Percentiles rank a stretch among this genome's conserved stretches.
phyloP scores from a whole-genome alignment of 2,329 filamentous ascomycete species.

The Hyphodiscus sp. region DNA sequence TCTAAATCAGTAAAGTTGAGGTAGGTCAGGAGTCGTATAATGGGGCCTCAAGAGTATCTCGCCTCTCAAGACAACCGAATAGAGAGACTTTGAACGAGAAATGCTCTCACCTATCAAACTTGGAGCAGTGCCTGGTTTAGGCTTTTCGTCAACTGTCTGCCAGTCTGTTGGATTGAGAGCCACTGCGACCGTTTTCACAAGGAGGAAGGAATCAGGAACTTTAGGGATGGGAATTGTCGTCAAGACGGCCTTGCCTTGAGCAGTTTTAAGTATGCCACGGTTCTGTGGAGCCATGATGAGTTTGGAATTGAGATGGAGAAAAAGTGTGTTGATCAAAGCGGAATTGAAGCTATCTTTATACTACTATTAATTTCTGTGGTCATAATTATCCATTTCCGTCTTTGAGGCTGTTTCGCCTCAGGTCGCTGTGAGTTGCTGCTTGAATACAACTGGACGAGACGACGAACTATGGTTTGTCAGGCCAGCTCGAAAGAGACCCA shows the following conservation, averaged over 20 bases:
- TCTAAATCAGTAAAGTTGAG: no score
- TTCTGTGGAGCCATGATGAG: background rate
- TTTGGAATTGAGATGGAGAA: background rate
- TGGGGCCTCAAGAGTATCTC: no score
- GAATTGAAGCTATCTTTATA: background rate
- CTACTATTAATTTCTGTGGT: background rate
- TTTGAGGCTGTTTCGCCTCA: background rate
- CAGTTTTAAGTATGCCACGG: background rate
- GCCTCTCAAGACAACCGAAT: no score
- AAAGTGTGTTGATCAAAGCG: background rate
- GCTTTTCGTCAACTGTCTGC: slow-evolving; percentile 19
- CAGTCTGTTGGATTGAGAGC: slow-evolving; percentile 27
- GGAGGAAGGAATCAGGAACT: slow-evolving; percentile 14
- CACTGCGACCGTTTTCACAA: slow-evolving; percentile 22
- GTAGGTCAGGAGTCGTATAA: no score
- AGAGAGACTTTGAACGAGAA: no score
- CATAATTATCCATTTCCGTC: background rate
- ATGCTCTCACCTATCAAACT: no score
- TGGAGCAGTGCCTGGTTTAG: slow-evolving; percentile 3
- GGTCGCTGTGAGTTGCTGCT: background rate
- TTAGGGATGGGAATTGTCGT: background rate
- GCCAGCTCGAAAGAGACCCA: background rate
- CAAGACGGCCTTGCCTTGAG: background rate
- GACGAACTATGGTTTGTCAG: background rate
- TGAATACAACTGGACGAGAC: no score